Evolutionary conservation across 768 basidiomycete species (phyloP).

Genomic region (Mycena albidolilacea): DNA sequence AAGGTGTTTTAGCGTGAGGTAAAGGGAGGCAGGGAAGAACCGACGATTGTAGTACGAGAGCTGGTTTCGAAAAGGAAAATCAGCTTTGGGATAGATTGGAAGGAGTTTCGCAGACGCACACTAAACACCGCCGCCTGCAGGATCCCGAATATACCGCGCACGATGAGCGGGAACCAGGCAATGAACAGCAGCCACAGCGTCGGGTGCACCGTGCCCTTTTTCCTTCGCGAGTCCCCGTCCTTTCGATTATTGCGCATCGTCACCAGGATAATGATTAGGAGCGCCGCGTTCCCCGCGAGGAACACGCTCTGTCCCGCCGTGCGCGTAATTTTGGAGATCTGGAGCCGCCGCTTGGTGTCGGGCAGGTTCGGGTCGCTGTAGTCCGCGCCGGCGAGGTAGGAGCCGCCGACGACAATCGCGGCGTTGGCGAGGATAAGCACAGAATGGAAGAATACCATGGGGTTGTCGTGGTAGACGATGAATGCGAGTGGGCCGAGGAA

Average conservation of each 20-base stretch:
- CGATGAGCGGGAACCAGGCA: conserved; percentile 35
- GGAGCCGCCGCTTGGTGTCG: conserved; percentile 31
- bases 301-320: conserved; percentile 51
- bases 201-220: conserved; percentile 7
- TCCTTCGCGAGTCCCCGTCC: conserved; percentile 26
- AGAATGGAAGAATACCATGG: conserved; percentile 50
- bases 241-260: conserved; percentile 45
- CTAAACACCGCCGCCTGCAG: conserved; percentile 8
- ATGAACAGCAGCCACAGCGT: conserved; percentile 31
- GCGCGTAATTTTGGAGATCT: conserved; percentile 48
- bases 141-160: conserved; percentile 29
- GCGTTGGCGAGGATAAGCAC: conserved; percentile 50
- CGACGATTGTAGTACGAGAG: conserved; percentile 36
- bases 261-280: conserved; percentile 45
- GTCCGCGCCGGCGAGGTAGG: conserved; percentile 46
- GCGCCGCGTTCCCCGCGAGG: conserved; percentile 45
- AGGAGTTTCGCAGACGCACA: neutral
- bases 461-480: conserved; percentile 40
- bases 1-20: neutral
- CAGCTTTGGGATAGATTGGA: neutral
- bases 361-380: conserved; percentile 27
- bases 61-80: neutral
- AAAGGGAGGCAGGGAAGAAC: neutral
- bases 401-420: conserved; percentile 51
- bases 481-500: conserved; percentile 46